These are phyloP conservation scores for Candida patagonica DNA, from an alignment of 805 yeast genomes.

Conservation along the genomic window DNA sequence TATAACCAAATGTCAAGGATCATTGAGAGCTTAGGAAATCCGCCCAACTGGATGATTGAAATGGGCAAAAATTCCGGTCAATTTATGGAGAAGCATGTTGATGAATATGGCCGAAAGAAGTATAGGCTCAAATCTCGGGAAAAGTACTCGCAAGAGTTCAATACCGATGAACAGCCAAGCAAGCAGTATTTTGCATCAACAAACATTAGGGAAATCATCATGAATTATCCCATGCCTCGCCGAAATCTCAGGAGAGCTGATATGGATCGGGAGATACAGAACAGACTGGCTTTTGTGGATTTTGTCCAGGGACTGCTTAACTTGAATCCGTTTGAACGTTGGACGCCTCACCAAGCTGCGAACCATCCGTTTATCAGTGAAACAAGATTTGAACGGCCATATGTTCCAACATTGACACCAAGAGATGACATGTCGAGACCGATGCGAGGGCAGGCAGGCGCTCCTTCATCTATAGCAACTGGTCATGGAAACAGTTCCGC, in stretches of 20 bases:
- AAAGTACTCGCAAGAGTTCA: constrained; percentile 40
- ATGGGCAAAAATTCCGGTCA: constrained; percentile 78
- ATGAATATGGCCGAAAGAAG: constrained; percentile 28
- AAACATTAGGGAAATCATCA: constrained; percentile 60
- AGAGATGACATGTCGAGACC: neutral
- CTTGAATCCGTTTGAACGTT: constrained; percentile 84
- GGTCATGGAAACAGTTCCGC: neutral
- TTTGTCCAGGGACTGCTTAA: constrained; percentile 70
- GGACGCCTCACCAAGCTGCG: constrained; percentile 95
- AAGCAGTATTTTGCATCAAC: constrained; percentile 70
- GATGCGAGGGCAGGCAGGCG: constrained; percentile 3
- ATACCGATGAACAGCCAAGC: constrained; percentile 60
- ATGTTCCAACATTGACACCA: constrained; percentile 15
- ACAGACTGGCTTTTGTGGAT: constrained; percentile 64
- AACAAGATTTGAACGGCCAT: constrained; percentile 40
- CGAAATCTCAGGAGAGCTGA: constrained; percentile 29
- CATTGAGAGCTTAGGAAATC: constrained; percentile 68
- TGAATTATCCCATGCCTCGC: constrained; percentile 50
- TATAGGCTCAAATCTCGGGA: constrained; percentile 40
- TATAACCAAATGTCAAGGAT: constrained; percentile 82
- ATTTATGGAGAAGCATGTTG: constrained; percentile 46
- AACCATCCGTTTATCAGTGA: constrained; percentile 83
- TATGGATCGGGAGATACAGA: constrained; percentile 62
- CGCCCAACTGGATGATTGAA: constrained; percentile 95
- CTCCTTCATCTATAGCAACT: constrained; percentile 1